Evolutionary conservation across 305 asterid genomes (phyloP), one percentile per base, ranked within the genome.

Genomic region (Solanum hybrid): DNA sequence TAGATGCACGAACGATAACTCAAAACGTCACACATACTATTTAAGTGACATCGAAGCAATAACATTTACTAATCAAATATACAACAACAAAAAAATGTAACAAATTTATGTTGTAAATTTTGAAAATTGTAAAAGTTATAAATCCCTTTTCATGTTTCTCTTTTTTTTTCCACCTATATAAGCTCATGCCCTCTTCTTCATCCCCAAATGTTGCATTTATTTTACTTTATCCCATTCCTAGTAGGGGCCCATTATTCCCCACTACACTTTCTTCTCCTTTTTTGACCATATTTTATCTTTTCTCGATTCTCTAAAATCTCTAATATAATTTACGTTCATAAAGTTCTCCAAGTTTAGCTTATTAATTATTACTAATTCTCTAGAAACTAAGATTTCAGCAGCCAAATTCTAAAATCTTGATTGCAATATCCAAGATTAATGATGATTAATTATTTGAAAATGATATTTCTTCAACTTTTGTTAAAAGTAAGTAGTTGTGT

Each of bases 241-340:
- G 42, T 20, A 84, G 75, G 87, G 87, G 87, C 13, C 87, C 87
- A 22, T 11, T n/a, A 31, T 51, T 29, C 87, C 73, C 76, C 75
- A 31, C 75, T 20, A 84, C 17, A 42, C 71, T 78, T 73, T 87
- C 69, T 73, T 73, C 69, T 37, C 35, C 40, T 79, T 42, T 87
- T 51, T 88, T 88, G 89, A 88, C 89, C 89, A 73, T 20, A 46
- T 79, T 76, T 88, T 79, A 76, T 36, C 73, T 88, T 88, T 88
- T 46, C 86, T 76, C 73, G 60, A 46, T 88, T 76, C 40, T 11
- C 7, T 20, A 84, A 84, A 42, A 87, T 87, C 31, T 72, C 69
- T 84, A 20, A 56, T 85, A 56, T 56, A 56, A 6, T 56, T 85
- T 31, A 85, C 76, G 10, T 17, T 85, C 1, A 56, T 51, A 82